Percentiles rank a stretch among this genome's conserved stretches.
These are phyloP conservation scores for Ambrosia artemisiifolia DNA, from an alignment of 129 eudicot genomes.

Conservation along the genomic window DNA sequence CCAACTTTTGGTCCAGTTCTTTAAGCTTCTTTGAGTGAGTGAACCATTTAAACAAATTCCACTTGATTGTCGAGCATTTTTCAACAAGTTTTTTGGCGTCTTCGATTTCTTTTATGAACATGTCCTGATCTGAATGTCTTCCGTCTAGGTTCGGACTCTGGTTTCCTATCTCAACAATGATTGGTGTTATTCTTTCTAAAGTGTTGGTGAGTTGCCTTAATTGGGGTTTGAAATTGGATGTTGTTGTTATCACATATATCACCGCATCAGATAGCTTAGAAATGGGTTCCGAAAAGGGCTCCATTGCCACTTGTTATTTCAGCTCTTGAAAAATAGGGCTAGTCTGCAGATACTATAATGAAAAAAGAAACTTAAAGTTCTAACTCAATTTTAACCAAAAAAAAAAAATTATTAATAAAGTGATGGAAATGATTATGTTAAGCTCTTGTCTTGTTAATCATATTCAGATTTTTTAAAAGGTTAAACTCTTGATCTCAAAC, in stretches of 20 bases:
- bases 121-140: not conserved
- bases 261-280: not conserved
- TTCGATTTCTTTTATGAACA: slow-evolving; percentile 7
- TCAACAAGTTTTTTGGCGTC: slow-evolving; percentile 13
- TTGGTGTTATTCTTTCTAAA: slow-evolving; percentile 4
- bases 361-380: too few species aligned
- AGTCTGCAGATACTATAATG: too few species aligned
- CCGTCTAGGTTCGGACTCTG: slow-evolving; percentile 1
- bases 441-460: too few species aligned
- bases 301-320: too few species aligned
- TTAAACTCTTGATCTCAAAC: too few species aligned
- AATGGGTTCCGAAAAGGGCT: slow-evolving; percentile 12
- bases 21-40: slow-evolving; percentile 17
- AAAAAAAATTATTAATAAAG: too few species aligned
- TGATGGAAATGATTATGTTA: too few species aligned
- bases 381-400: too few species aligned
- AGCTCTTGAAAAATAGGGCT: too few species aligned
- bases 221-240: slow-evolving; percentile 23
- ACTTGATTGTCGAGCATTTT: slow-evolving; percentile 23
- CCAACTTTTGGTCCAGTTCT: not conserved
- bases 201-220: not conserved
- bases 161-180: not conserved
- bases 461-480: too few species aligned
- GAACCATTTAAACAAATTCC: slow-evolving; percentile 15
- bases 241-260: not conserved